phyloP scores from a whole-genome alignment of 148 eudicot species.

The Rhododendron molle region DNA sequence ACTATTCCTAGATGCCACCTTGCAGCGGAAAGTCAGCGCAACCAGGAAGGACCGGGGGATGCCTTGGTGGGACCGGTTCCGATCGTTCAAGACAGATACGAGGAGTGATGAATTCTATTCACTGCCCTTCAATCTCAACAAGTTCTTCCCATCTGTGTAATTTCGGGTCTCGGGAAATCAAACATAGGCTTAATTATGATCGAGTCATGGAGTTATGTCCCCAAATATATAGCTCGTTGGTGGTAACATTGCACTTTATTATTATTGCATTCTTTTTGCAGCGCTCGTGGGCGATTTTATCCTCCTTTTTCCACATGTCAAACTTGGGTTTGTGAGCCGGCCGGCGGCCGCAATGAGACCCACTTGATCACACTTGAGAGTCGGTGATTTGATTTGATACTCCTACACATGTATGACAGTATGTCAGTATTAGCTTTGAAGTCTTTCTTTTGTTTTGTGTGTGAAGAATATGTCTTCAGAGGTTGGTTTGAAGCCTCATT shows the following conservation, averaged over 20 bases:
- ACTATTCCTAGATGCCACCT: constrained; percentile 49
- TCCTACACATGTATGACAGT: not conserved
- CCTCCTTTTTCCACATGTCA: not conserved
- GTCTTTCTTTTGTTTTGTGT: not conserved
- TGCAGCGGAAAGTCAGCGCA: constrained; percentile 50
- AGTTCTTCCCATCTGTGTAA: constrained; percentile 88
- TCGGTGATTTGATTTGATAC: not conserved
- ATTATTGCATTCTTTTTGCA: no score
- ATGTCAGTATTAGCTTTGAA: not conserved
- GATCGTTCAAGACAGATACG: constrained; percentile 69
- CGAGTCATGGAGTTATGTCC: no score
- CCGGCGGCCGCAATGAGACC: not conserved
- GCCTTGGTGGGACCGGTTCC: constrained; percentile 84
- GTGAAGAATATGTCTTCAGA: not conserved
- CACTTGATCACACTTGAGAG: not conserved
- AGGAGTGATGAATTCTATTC: constrained; percentile 91
- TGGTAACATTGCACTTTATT: not conserved
- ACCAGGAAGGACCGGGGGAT: constrained; percentile 71
- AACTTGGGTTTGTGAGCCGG: not conserved
- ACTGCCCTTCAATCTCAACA: constrained; percentile 88
- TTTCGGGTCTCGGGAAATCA: not conserved
- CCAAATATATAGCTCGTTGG: not conserved
- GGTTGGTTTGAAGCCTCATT: not conserved
- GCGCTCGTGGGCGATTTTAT: not conserved
- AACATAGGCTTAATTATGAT: not conserved